Base-by-base conservation (phyloP, 2,329 filamentous ascomycete genomes). In the Hypoxylon sp. region DNA sequence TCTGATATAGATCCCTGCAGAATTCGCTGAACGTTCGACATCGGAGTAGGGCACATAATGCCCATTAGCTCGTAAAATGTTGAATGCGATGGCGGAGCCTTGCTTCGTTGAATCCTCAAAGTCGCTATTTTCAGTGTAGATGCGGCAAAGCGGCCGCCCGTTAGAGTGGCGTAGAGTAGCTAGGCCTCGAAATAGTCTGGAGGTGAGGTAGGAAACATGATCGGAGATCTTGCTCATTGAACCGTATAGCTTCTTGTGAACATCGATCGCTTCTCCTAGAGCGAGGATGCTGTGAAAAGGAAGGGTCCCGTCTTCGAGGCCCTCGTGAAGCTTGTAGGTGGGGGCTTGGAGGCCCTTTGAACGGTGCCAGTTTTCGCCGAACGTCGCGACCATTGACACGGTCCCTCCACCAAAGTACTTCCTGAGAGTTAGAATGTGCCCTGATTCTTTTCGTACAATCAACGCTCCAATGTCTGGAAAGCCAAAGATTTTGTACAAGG, bases 401-500 rank as follows among this genome's bases (percentile, higher is more conserved):
- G 90, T 92, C 8, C 90, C 90, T 29, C 90, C 90, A 19, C 89
- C 90, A 73, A 92, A 92, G 74, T 91, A 92, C 67, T 82, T 85
- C 44, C 88, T 82, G 60, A 83, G 80, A 56, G 82, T 84, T 47
- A 87, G 82, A 57, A 89, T 82, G 67, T 88, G 83, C 0, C 85
- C 85, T 0, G 89, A 87, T 10, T 82, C 80, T 71, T 82, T 83
- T 17, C 87, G 83, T 8, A 90, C 85, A 31, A 91, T 80, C 8
- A 91, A 76, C 0, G 85, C 88, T 3, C 89, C 89, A 11, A 91
- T 80, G 72, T 91, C 87, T n/a, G 89, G 87, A 61, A 89, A 90
- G 0, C 89, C 89, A 71, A 91, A 91, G 70, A 91, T 89, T 77
- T 91, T 91, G 79, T 91, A 90, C 64, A 91, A 84, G 10, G 86